A percentile compares a stretch with the other conserved stretches of the same genome.
These are phyloP conservation scores for Dictyostelium intermedium DNA, from an alignment of 78 protist species.

Conservation along the genomic window DNA sequence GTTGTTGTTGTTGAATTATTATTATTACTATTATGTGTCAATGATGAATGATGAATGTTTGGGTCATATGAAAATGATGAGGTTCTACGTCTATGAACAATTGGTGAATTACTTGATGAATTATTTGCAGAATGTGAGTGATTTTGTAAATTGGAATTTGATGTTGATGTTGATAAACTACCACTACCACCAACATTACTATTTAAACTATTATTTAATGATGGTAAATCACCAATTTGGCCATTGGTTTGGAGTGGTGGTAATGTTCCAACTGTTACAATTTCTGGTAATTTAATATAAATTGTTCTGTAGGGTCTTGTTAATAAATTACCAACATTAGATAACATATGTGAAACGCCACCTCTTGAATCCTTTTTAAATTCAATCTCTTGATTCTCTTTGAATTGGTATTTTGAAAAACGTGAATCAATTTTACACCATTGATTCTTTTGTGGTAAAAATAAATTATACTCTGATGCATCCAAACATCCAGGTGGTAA, in stretches of 20 bases:
- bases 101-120: not conserved
- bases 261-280: constrained; percentile 30
- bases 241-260: constrained; percentile 1
- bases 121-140: not conserved
- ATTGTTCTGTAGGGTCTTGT: constrained; percentile 37
- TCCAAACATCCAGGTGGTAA: constrained; percentile 68
- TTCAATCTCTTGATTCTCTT: constrained; percentile 76
- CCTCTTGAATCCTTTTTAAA: constrained; percentile 68
- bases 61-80: constrained; percentile 2
- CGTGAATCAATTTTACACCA: constrained; percentile 63
- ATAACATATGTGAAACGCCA: constrained; percentile 32
- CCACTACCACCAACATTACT: not conserved
- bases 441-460: constrained; percentile 48
- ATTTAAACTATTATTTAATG: not conserved
- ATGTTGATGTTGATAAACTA: not conserved
- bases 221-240: constrained; percentile 8
- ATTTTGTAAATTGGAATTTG: not conserved
- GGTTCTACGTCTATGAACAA: constrained; percentile 6
- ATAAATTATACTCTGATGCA: constrained; percentile 26
- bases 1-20: not conserved
- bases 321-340: constrained; percentile 15
- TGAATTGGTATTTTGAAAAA: constrained; percentile 50
- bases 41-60: constrained; percentile 8
- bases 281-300: constrained; percentile 51
- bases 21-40: not conserved